Evolutionary conservation across 306 rosid genomes (phyloP), one percentile per base, ranked within the genome.

Genomic region (Rosa lucieae): DNA sequence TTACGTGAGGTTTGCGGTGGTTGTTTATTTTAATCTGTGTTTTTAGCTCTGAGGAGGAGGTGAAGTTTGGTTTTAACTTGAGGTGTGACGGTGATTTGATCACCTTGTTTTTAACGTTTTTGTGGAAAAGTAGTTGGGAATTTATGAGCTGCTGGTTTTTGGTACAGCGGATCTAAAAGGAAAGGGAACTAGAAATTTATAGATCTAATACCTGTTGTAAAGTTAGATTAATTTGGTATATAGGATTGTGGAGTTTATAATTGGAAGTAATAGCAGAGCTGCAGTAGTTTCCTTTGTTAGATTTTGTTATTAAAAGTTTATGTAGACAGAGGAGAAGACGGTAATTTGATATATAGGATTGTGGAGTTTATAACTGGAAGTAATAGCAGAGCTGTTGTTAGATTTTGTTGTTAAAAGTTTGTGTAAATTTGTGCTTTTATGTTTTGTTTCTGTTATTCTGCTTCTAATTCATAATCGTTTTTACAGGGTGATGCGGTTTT

Each of bases 401-500:
- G 29, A 26, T 26, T 26, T 26, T 26, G 29, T 26, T 26, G 0
- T 26, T 26, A 26, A 26, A 26, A 40, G 7, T 68, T 14, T 67
- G 53, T 74, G 3, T 26, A 6, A 26, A 12, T 29, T 26, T 35
- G 68, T 3, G 77, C 3, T 67, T 11, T 59, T 73, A 2, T 52
- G 29, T 10, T 12, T 39, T 6, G 13, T 7, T 32, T 3, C 17
- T 63, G 13, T 44, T 8, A 40, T 61, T 35, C 63, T 32, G 5
- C 10, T n/a, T 52, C 51, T 53, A 7, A 66, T 66, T 66, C 6
- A 17, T 66, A 1, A 15, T 46, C 44, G 13, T 4, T 72, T 72
- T 81, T 80, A 23, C 88, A 89, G 97, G 97, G 71, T 77, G 52
- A 65, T 20, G 55, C 20, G 15, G 20, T 40, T 80, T 71, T 63